Conservation (phyloP, 176 grass and related monocot genomes). For the Microstegium vimineum region DNA sequence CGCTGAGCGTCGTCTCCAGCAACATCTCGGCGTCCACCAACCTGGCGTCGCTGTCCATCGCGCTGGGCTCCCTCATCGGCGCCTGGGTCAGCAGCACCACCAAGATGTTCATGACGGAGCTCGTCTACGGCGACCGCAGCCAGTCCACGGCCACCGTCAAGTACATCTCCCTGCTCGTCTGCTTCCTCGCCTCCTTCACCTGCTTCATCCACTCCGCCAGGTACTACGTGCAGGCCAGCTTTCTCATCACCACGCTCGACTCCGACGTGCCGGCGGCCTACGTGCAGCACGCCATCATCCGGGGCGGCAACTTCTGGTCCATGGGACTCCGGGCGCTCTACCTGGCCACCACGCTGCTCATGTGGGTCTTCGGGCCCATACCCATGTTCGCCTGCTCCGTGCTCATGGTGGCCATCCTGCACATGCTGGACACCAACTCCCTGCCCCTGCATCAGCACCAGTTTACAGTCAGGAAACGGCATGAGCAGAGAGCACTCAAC, state of each 20-base stretch:
- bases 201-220: constrained; percentile 98
- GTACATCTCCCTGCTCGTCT: constrained; percentile 82
- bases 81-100: constrained; percentile 75
- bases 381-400: constrained; percentile 74
- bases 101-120: constrained; percentile 71
- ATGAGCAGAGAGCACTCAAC: constrained; percentile 7
- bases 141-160: constrained; percentile 70
- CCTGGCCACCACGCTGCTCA: constrained; percentile 76
- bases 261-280: constrained; percentile 75
- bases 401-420: constrained; percentile 69
- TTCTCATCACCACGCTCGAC: constrained; percentile 72
- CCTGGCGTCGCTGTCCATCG: constrained; percentile 83
- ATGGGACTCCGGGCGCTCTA: constrained; percentile 80
- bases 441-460: constrained; percentile 77
- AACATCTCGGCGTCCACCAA: constrained; percentile 74
- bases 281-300: constrained; percentile 67
- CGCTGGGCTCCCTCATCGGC: constrained; percentile 83
- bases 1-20: constrained; percentile 75
- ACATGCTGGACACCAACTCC: constrained; percentile 74
- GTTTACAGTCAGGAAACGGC: constrained; percentile 31
- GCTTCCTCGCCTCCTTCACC: constrained; percentile 86
- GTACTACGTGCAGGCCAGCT: constrained; percentile 94
- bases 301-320: constrained; percentile 81
- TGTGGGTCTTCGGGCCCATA: constrained; percentile 91
- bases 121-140: constrained; percentile 76